Evolutionary conservation across 1,284 basidiomycete species (phyloP), one percentile per base, ranked within the genome.

Genomic region (Gymnopus androsaceus): DNA sequence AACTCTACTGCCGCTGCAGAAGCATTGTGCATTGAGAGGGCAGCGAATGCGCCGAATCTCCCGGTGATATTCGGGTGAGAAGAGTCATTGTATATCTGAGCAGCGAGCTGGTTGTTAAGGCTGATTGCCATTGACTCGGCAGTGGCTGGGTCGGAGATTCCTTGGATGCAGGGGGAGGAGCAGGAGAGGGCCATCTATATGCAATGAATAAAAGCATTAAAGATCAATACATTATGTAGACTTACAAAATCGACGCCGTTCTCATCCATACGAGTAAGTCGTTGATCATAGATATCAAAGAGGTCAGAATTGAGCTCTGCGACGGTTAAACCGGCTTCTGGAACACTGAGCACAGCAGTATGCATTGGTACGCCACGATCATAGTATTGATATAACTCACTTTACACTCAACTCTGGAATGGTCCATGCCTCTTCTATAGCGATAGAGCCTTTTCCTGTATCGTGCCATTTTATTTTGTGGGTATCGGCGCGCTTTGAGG

Each of bases 391-490:
- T n/a, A n/a, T n/a, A n/a, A n/a, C n/a, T n/a, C n/a, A n/a, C n/a
- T n/a, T n/a, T n/a, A n/a, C n/a, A n/a, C 70, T 30, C 1, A 76
- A 65, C 21, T 69, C 71, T 17, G 72, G 72, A 12, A 71, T 68
- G 2, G 69, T 70, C 74, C 74, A 77, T 3, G 74, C 74, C 60
- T 77, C 75, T 58, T 76, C 75, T 23, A 77, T 66, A 28, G 67
- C 66, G 25, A 76, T 75, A 3, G 69, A 64, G 11, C 74, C 74
- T 4, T 57, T 66, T 6, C 72, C 72, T 15, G 64, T 70, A 57
- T 72, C 63, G 21, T 67, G 61, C 68, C 69, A 72, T 17, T 33
- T 30, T 33, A 36, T 48, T 36, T 3, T 25, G 23, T 36, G 48
- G 17, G 48, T 36, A 21, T 50, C 23, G 27, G 14, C 30, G 31